These are phyloP conservation scores for Candida patagonica DNA, from an alignment of 805 yeast species.

Conservation along the genomic window DNA sequence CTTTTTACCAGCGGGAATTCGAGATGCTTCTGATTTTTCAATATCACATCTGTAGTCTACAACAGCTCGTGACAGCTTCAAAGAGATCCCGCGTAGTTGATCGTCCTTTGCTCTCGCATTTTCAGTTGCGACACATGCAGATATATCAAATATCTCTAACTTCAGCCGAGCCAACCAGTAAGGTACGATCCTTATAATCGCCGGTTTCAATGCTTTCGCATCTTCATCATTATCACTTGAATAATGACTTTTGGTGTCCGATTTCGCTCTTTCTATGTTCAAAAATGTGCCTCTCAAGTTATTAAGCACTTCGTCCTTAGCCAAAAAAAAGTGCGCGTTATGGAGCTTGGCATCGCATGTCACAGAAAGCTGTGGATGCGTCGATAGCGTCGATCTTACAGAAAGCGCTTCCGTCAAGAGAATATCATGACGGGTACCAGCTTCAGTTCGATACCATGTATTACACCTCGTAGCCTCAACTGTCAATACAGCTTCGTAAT, in stretches of 20 bases:
- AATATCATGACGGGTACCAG: conserved; percentile 22
- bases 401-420: conserved; percentile 18
- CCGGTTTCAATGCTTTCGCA: not conserved
- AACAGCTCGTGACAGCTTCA: conserved; percentile 13
- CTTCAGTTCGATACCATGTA: conserved; percentile 25
- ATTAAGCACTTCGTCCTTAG: conserved; percentile 27
- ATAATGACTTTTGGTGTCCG: not conserved
- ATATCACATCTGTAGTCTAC: conserved; percentile 15
- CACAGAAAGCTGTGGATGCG: conserved; percentile 25
- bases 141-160: conserved; percentile 22
- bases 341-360: conserved; percentile 18
- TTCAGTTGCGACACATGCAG: conserved; percentile 17
- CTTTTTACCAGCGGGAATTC: not conserved
- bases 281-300: conserved; percentile 21
- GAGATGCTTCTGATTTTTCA: not conserved
- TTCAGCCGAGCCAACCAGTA: conserved; percentile 23
- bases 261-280: conserved; percentile 5
- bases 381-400: conserved; percentile 18
- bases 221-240: conserved; percentile 1
- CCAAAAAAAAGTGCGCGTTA: conserved; percentile 21
- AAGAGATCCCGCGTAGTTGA: conserved; percentile 15
- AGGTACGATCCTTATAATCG: conserved; percentile 15
- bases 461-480: conserved; percentile 19
- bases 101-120: conserved; percentile 9
- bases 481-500: conserved; percentile 19